phyloP scores from a whole-genome alignment of 208 protist species.

The Trypanosoma congolense region DNA sequence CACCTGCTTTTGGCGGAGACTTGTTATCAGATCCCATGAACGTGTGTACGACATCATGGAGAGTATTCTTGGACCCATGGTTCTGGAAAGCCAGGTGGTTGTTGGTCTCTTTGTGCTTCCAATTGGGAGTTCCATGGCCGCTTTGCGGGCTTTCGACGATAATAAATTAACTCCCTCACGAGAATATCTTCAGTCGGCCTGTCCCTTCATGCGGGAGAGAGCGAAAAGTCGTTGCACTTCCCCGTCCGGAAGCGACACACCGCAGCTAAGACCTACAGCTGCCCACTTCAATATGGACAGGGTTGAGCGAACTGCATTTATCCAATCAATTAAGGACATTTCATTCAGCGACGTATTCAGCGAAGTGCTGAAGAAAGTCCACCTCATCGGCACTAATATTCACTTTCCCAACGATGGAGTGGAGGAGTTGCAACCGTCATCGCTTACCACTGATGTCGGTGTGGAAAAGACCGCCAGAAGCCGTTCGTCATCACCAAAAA shows the following conservation, averaged over 20 bases:
- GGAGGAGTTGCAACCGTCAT: too few species aligned
- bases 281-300: slow-evolving; percentile 1
- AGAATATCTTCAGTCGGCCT: not conserved
- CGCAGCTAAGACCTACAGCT: not conserved
- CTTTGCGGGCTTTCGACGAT: slow-evolving; percentile 25
- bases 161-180: not conserved
- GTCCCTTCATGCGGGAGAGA: not conserved
- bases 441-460: too few species aligned
- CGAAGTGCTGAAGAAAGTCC: not conserved
- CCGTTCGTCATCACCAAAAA: not conserved
- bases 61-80: slow-evolving; percentile 35
- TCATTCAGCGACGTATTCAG: slow-evolving; percentile 12
- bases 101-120: slow-evolving; percentile 61
- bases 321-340: slow-evolving; percentile 7
- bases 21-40: slow-evolving; percentile 45
- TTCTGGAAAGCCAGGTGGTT: slow-evolving; percentile 68
- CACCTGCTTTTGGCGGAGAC: slow-evolving; percentile 52
- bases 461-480: too few species aligned
- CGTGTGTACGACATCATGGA: slow-evolving; percentile 45
- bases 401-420: slow-evolving; percentile 11
- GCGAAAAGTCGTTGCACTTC: not conserved
- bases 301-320: not conserved
- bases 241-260: not conserved
- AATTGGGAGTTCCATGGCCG: slow-evolving; percentile 27
- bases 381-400: slow-evolving; percentile 8